Evolutionary conservation across 495 filamentous ascomycete species (phyloP), one percentile per base, ranked within the genome.

Genomic region (Recurvomyces mirabilis): DNA sequence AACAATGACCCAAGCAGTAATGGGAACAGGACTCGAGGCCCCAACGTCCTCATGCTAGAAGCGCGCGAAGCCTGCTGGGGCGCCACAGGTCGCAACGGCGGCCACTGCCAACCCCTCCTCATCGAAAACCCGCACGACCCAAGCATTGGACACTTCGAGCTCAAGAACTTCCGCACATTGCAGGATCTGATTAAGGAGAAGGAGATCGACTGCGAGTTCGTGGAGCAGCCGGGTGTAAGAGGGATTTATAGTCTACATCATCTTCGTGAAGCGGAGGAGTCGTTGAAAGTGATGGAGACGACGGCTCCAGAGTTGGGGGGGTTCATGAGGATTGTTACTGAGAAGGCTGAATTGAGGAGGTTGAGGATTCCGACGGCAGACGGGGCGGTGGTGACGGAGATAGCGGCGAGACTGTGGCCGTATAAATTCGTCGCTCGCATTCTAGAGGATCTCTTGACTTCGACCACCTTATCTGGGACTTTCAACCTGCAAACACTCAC

Each of bases 401-500:
- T 60, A 1, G 73, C 72, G 0, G 72, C 64, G 0, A 66, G 68
- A 13, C 42, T 78, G 1, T 93, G 83, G 84, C 87, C 87, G 0
- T 93, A 91, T 55, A 87, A 84, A 55, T 72, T 87, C 14, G 75
- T 91, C 6, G 67, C 77, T 0, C 74, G 70, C 37, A 59, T 86
- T 0, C 63, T 93, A 1, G 74, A 77, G 49, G 60, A 61, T 2
- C 65, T 84, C 0, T 59, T 82, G 0, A 56, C 62, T 7, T 7
- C 38, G 18, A 36, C n/a, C 18, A 19, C 29, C 11, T 21, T 53
- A 12, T 47, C 50, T 20, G 59, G 56, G 2, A 48, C 51, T 0
- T 74, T 94, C 45, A 82, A 79, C 49, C 68, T 93, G 11, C 82
- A 91, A 54, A 86, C 81, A 7, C 72, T 75, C 30, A 86, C 82